Percentiles rank a stretch among this genome's conserved stretches.
phyloP scores from a whole-genome alignment of 345 rosid species.

The Ceriops zippeliana region DNA sequence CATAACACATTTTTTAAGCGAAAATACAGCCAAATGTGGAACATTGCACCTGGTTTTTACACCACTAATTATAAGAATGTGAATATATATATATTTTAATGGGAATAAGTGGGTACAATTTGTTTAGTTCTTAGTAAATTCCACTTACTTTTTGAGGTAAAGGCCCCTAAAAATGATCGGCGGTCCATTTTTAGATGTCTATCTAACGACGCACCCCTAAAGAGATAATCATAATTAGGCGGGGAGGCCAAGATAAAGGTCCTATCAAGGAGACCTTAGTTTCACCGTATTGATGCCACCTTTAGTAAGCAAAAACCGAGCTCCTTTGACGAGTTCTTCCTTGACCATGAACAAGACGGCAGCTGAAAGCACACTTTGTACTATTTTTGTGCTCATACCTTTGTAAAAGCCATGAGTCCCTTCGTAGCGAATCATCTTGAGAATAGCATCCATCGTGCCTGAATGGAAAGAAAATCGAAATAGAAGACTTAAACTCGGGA shows the following conservation, averaged over 20 bases:
- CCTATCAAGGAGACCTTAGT: conserved; percentile 36
- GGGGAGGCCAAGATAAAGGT: neutral
- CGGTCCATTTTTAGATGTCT: neutral
- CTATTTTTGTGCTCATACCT: conserved; percentile 90
- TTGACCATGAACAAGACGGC: conserved; percentile 89
- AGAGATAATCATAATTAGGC: neutral
- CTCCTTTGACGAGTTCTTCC: conserved; percentile 84
- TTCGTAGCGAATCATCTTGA: conserved; percentile 84
- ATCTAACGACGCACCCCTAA: neutral
- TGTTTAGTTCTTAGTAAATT: neutral
- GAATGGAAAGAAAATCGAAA: neutral
- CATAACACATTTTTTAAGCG: neutral
- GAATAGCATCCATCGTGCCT: conserved; percentile 82
- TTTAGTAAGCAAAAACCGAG: conserved; percentile 48
- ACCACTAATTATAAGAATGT: no score
- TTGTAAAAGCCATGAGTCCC: conserved; percentile 84
- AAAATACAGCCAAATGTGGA: neutral
- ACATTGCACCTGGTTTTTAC: no score
- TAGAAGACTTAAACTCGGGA: neutral
- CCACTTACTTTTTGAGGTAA: conserved; percentile 8
- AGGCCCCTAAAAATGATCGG: neutral
- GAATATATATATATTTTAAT: neutral
- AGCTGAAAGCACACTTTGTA: conserved; percentile 89
- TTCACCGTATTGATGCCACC: conserved; percentile 20
- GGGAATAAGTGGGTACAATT: neutral